A percentile compares a stretch with the other conserved stretches of the same genome.
Conservation (phyloP, 202 grass and related monocot genomes). For the Digitaria exilis region DNA sequence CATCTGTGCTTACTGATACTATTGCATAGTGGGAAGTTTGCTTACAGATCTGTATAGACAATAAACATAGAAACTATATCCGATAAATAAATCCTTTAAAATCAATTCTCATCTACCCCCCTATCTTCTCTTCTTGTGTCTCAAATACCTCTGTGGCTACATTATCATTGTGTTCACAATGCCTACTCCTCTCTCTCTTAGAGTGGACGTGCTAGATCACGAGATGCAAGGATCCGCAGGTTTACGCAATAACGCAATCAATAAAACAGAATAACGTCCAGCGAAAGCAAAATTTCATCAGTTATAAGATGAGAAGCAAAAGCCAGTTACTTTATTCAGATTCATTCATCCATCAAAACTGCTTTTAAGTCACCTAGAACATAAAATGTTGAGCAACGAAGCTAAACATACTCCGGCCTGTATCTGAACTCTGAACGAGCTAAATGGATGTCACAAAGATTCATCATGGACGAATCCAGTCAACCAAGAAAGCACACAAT, state of each 20-base stretch:
- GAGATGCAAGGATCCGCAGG: background rate
- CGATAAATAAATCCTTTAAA: too few relatives aligned
- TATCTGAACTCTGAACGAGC: background rate
- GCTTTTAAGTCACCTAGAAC: background rate
- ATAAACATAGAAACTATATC: too few relatives aligned
- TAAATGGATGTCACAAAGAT: background rate
- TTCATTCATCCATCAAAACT: background rate
- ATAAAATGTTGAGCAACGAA: background rate
- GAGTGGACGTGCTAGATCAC: too few relatives aligned
- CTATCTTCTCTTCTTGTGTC: too few relatives aligned
- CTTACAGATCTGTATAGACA: too few relatives aligned
- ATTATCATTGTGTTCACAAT: too few relatives aligned
- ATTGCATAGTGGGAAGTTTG: too few relatives aligned
- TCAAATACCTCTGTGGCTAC: too few relatives aligned
- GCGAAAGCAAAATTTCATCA: background rate
- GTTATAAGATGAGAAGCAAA: background rate
- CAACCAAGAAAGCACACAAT: background rate
- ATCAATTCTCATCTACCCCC: too few relatives aligned
- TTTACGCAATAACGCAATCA: background rate
- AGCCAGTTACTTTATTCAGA: conserved; percentile 18
- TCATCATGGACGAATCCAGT: background rate
- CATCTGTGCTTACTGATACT: too few relatives aligned
- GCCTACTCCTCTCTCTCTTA: too few relatives aligned
- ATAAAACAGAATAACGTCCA: background rate
- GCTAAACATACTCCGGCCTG: background rate